These are phyloP conservation scores for Penicillium turbatum DNA, from an alignment of 495 filamentous ascomycete species.

Conservation along the genomic window DNA sequence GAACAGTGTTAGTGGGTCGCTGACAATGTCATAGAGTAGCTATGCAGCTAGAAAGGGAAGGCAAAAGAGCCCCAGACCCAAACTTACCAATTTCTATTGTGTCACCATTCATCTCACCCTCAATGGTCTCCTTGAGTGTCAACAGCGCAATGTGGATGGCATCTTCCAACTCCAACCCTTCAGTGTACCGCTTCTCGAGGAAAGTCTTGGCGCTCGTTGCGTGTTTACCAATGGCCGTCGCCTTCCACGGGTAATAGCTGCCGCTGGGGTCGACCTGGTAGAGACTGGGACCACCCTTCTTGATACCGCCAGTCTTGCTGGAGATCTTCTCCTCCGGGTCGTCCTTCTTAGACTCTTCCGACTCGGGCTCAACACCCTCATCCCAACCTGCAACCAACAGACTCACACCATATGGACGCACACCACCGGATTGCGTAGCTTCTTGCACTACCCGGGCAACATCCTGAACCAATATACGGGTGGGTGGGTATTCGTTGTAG, in stretches of 20 bases:
- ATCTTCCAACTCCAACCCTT: slow-evolving; percentile 95
- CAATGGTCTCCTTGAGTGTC: slow-evolving; percentile 98
- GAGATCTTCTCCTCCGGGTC: slow-evolving; percentile 60
- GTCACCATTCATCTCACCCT: slow-evolving; percentile 98
- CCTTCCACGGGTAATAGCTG: slow-evolving; percentile 98
- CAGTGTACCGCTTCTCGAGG: slow-evolving; percentile 96
- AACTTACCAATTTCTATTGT: slow-evolving; percentile 93
- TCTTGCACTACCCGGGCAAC: slow-evolving; percentile 98
- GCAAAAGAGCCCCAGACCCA: neutral
- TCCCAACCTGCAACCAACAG: slow-evolving; percentile 97
- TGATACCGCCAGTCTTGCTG: slow-evolving; percentile 86
- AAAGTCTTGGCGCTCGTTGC: slow-evolving; percentile 98
- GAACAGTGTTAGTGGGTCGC: slow-evolving; percentile 4
- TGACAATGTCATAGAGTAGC: neutral
- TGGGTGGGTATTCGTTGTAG: slow-evolving; percentile 99
- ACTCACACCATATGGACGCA: slow-evolving; percentile 95
- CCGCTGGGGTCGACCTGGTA: slow-evolving; percentile 98
- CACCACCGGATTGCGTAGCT: slow-evolving; percentile 95
- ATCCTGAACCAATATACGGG: slow-evolving; percentile 96
- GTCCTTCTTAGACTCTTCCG: slow-evolving; percentile 45
- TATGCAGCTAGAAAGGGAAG: neutral
- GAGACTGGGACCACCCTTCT: slow-evolving; percentile 93
- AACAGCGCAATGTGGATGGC: slow-evolving; percentile 97
- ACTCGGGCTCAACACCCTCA: slow-evolving; percentile 84
- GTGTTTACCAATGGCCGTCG: slow-evolving; percentile 97